These are phyloP conservation scores for Yamadazyma paraphyllophila DNA, from an alignment of 805 yeast species.

Conservation along the genomic window DNA sequence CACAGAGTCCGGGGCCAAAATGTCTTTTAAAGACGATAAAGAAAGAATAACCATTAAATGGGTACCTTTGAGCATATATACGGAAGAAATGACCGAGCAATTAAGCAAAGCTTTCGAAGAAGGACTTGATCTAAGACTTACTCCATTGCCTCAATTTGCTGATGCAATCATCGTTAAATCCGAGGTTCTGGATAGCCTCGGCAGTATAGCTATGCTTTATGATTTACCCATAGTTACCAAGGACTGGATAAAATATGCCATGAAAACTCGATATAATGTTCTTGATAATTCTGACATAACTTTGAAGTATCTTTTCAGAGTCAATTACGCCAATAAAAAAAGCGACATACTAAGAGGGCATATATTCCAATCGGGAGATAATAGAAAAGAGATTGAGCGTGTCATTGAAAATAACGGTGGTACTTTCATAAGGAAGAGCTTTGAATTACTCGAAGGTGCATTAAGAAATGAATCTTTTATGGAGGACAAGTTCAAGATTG, in stretches of 20 bases:
- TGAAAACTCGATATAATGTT: background rate
- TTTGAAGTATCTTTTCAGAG: conserved; percentile 4
- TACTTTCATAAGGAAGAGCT: background rate
- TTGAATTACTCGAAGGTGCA: conserved; percentile 6
- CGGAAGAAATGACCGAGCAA: conserved; percentile 1
- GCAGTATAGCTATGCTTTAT: conserved; percentile 7
- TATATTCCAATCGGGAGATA: conserved; percentile 3
- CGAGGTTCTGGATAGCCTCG: background rate
- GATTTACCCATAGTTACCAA: conserved; percentile 4
- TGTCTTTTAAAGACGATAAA: conserved; percentile 10
- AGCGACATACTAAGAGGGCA: background rate
- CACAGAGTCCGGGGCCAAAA: conserved; percentile 4
- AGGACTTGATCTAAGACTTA: conserved; percentile 5
- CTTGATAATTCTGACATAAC: conserved; percentile 5
- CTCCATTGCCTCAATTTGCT: background rate
- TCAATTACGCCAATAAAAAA: background rate
- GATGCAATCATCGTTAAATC: conserved; percentile 1
- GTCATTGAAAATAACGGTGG: conserved; percentile 6
- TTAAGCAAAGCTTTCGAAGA: background rate
- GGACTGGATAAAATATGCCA: conserved; percentile 6
- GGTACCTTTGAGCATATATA: conserved; percentile 10
- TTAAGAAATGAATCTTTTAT: conserved; percentile 3
- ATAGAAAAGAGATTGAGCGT: conserved; percentile 1
- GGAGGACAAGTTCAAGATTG: conserved; percentile 5
- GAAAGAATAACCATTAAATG: conserved; percentile 8